Percentiles rank a stretch among this genome's conserved stretches.
Conservation (phyloP, 78 protist species). For the Paratrimastix pyriformis region DNA sequence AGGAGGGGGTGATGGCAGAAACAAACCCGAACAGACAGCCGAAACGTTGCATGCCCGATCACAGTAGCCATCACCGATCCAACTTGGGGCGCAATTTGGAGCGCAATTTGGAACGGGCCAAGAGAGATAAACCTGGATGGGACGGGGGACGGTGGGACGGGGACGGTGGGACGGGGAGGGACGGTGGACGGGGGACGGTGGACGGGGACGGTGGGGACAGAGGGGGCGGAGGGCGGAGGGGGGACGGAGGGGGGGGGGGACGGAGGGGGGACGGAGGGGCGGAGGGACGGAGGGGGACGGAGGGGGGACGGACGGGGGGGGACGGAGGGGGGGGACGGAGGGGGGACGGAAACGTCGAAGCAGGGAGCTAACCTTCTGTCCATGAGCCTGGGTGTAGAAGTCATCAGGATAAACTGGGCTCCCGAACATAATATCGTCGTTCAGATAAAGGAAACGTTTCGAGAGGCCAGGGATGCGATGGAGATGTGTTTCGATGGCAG, state of each 20-base stretch:
- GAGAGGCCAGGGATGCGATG: slow-evolving; percentile 86
- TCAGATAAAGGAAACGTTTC: slow-evolving; percentile 72
- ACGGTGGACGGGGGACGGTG: too few species aligned
- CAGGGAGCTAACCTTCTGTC: slow-evolving; percentile 43
- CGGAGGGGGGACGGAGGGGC: too few species aligned
- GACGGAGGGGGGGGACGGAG: too few species aligned
- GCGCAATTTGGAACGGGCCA: slow-evolving; percentile 87
- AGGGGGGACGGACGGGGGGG: too few species aligned
- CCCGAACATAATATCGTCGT: slow-evolving; percentile 90
- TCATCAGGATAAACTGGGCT: slow-evolving; percentile 71
- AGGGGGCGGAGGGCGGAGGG: too few species aligned
- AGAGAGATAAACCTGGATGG: slow-evolving; percentile 49
- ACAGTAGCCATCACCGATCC: slow-evolving; percentile 86
- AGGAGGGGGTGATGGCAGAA: neutral
- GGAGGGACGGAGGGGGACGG: too few species aligned
- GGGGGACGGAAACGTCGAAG: neutral
- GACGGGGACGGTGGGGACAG: too few species aligned
- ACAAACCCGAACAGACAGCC: neutral
- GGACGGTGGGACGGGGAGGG: too few species aligned
- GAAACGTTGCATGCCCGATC: slow-evolving; percentile 74
- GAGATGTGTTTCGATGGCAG: slow-evolving; percentile 85
- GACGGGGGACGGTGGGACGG: too few species aligned
- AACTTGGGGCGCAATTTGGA: slow-evolving; percentile 64
- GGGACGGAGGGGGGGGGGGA: too few species aligned
- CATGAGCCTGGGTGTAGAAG: slow-evolving; percentile 51